Percentiles rank a stretch among this genome's conserved stretches.
phyloP scores from a whole-genome alignment of 1,284 basidiomycete species.

The Apiotrichum laibachii region DNA sequence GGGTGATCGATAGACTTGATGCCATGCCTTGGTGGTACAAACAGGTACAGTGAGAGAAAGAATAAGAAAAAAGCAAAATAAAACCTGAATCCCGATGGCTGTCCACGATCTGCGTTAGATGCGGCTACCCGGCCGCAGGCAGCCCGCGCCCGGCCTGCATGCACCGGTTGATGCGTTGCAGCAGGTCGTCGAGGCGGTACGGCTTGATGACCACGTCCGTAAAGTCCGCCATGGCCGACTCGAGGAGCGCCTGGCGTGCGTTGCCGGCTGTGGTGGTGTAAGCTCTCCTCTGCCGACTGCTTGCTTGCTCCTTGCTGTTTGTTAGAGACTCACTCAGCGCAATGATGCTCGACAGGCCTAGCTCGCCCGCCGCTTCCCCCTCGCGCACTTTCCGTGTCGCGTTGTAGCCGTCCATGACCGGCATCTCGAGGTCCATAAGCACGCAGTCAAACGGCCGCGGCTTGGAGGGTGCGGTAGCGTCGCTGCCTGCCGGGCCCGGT shows the following conservation, averaged over 20 bases:
- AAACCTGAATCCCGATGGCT: too few species aligned
- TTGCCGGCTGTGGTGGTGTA: constrained; percentile 15
- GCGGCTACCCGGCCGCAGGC: too few species aligned
- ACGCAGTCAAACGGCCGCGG: constrained; percentile 35
- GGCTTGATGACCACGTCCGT: constrained; percentile 41
- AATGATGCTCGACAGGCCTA: neutral
- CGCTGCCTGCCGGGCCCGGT: neutral
- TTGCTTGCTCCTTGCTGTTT: too few species aligned
- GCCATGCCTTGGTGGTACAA: too few species aligned
- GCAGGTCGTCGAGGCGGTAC: constrained; percentile 24
- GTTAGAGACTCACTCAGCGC: constrained; percentile 13
- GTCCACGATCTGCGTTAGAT: too few species aligned
- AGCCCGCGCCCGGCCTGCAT: neutral
- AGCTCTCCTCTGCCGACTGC: neutral
- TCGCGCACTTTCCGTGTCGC: constrained; percentile 10
- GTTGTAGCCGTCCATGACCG: constrained; percentile 23
- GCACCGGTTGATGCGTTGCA: neutral
- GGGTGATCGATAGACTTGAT: too few species aligned
- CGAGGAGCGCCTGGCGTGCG: constrained; percentile 14
- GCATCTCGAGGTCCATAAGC: constrained; percentile 51
- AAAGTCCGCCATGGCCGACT: constrained; percentile 13
- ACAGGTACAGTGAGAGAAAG: too few species aligned
- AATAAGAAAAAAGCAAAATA: too few species aligned
- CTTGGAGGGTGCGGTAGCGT: neutral
- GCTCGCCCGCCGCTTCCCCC: constrained; percentile 1